phyloP scores from a whole-genome alignment of 1,284 basidiomycete species.

The Meira nashicola region DNA sequence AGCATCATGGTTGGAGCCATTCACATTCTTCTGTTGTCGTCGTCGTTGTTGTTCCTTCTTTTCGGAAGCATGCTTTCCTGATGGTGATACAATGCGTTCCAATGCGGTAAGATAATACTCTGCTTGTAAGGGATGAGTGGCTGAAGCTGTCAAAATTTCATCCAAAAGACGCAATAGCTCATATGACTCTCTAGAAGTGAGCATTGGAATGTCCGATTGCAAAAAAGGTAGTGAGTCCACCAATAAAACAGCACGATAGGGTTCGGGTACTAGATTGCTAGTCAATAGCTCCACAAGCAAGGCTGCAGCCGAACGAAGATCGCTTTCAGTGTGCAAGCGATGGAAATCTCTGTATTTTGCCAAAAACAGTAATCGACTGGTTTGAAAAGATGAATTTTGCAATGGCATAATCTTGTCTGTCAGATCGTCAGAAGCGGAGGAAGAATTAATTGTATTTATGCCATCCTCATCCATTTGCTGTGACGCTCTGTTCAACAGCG shows the following conservation, averaged over 20 bases:
- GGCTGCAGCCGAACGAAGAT: constrained; percentile 33
- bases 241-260: constrained; percentile 44
- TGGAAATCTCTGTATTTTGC: constrained; percentile 49
- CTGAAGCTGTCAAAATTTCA: constrained; percentile 20
- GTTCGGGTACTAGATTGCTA: constrained; percentile 42
- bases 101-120: constrained; percentile 40
- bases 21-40: not conserved
- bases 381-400: constrained; percentile 26
- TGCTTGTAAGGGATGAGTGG: constrained; percentile 27
- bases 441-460: no score
- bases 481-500: constrained; percentile 25
- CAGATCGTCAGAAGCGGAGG: not conserved
- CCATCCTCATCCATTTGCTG: not conserved
- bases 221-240: constrained; percentile 46
- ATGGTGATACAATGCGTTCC: constrained; percentile 20
- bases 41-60: not conserved
- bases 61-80: not conserved
- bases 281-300: constrained; percentile 42
- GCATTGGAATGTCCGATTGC: constrained; percentile 16
- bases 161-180: constrained; percentile 46
- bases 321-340: constrained; percentile 27
- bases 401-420: constrained; percentile 6
- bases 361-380: constrained; percentile 41
- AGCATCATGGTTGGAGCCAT: not conserved
- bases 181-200: constrained; percentile 21